A percentile compares a stretch with the other conserved stretches of the same genome.
phyloP scores from a whole-genome alignment of 1,284 basidiomycete species.

The Serendipita sp. region DNA sequence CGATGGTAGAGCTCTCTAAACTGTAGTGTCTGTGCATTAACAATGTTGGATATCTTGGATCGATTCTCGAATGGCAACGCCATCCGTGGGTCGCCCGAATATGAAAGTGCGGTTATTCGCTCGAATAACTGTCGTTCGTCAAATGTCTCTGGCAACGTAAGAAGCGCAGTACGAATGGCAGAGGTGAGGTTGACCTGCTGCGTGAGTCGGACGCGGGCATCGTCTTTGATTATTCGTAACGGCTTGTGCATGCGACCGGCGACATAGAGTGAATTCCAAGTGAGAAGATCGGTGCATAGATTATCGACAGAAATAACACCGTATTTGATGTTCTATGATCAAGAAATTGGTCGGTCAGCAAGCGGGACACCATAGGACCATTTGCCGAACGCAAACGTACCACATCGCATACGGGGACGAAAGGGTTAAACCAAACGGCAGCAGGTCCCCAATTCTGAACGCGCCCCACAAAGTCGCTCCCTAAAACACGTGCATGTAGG shows the following conservation, averaged over 20 bases:
- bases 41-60: conserved; percentile 87
- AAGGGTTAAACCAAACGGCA: conserved; percentile 91
- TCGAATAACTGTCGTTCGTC: conserved; percentile 75
- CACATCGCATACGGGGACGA: conserved; percentile 67
- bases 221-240: conserved; percentile 73
- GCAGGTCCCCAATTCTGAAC: conserved; percentile 65
- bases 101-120: conserved; percentile 76
- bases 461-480: conserved; percentile 59
- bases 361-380: background rate
- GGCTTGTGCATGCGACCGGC: conserved; percentile 97
- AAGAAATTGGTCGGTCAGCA: conserved; percentile 12
- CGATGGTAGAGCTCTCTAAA: conserved; percentile 81
- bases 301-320: conserved; percentile 89
- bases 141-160: conserved; percentile 47
- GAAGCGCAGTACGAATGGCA: conserved; percentile 69
- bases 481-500: conserved; percentile 65
- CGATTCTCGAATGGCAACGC: conserved; percentile 86
- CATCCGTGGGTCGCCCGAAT: conserved; percentile 90
- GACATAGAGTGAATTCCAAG: conserved; percentile 89
- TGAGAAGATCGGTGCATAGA: conserved; percentile 77
- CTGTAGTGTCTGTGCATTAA: conserved; percentile 64
- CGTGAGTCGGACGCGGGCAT: conserved; percentile 77
- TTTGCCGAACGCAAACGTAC: conserved; percentile 35
- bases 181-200: conserved; percentile 88
- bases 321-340: conserved; percentile 78